A percentile compares a stretch with the other conserved stretches of the same genome.
Conservation (phyloP, 148 eudicot genomes). For the Chenopodium album region DNA sequence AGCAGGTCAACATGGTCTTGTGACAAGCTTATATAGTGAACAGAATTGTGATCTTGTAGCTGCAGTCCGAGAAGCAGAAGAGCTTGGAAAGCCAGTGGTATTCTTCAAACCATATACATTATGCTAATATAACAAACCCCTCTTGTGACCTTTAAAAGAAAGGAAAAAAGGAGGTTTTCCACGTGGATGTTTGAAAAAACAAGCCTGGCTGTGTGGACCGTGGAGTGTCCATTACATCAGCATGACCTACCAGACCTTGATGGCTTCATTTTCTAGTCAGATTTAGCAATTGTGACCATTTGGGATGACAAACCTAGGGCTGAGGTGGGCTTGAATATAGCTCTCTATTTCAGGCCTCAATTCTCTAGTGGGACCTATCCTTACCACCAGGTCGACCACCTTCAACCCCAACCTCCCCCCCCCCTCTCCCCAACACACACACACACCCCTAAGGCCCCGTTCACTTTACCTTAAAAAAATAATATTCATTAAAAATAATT, state of each 20-base stretch:
- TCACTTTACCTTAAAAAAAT: too few relatives aligned
- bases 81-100: constrained; percentile 74
- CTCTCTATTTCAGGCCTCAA: not conserved
- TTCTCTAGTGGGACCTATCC: not conserved
- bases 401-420: too few relatives aligned
- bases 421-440: too few relatives aligned
- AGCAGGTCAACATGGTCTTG: constrained; percentile 90
- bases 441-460: too few relatives aligned
- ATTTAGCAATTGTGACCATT: not conserved
- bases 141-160: not conserved
- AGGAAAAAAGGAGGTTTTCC: not conserved
- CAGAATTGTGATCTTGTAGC: constrained; percentile 76
- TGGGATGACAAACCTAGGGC: not conserved
- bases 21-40: constrained; percentile 73
- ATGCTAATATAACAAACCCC: too few relatives aligned
- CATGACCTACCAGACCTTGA: not conserved
- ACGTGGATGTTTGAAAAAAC: not conserved
- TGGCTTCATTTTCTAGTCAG: not conserved
- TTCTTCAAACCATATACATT: not conserved
- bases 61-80: constrained; percentile 86
- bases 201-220: not conserved
- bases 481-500: too few relatives aligned
- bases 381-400: not conserved
- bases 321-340: not conserved
- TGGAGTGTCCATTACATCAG: not conserved